A percentile compares a stretch with the other conserved stretches of the same genome.
Evolutionary conservation across 116 monocot species (phyloP).

Genomic region (Dioscorea cayenensis): DNA sequence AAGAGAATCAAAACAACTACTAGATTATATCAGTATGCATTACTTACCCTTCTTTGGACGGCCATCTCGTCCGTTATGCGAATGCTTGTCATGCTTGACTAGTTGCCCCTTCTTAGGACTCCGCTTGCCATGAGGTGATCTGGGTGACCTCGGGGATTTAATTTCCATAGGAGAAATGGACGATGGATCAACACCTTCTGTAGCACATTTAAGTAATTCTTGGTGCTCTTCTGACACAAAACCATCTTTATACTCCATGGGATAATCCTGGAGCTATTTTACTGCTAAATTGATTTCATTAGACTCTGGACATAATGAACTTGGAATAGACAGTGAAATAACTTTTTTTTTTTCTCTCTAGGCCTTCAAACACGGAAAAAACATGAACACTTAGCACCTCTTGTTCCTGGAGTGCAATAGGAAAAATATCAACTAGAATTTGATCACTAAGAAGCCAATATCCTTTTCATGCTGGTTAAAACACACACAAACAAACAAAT

Average conservation of each 20-base stretch:
- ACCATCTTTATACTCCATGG: constrained; percentile 23
- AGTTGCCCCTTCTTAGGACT: constrained; percentile 12
- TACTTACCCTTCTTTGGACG: constrained; percentile 7
- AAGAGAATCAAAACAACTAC: too few species aligned
- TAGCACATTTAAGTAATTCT: constrained; percentile 13
- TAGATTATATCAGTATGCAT: background rate
- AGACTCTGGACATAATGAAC: too few species aligned
- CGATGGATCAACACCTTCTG: constrained; percentile 16
- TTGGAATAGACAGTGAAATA: too few species aligned
- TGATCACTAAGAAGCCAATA: too few species aligned
- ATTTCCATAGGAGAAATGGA: constrained; percentile 26
- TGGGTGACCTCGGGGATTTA: constrained; percentile 10
- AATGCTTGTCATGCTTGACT: constrained; percentile 21
- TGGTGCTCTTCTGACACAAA: constrained; percentile 18
- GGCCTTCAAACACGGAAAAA: too few species aligned
- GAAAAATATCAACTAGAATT: too few species aligned
- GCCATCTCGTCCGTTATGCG: constrained; percentile 17
- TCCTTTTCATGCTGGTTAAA: too few species aligned
- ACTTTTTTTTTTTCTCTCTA: too few species aligned
- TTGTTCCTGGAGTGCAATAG: too few species aligned
- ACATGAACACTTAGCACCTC: too few species aligned
- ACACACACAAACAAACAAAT: too few species aligned
- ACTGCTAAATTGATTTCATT: background rate
- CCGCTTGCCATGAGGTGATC: constrained; percentile 9
- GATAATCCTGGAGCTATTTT: background rate